phyloP scores from a whole-genome alignment of 352 stramenopile species.

The Globisporangium abappressorium region DNA sequence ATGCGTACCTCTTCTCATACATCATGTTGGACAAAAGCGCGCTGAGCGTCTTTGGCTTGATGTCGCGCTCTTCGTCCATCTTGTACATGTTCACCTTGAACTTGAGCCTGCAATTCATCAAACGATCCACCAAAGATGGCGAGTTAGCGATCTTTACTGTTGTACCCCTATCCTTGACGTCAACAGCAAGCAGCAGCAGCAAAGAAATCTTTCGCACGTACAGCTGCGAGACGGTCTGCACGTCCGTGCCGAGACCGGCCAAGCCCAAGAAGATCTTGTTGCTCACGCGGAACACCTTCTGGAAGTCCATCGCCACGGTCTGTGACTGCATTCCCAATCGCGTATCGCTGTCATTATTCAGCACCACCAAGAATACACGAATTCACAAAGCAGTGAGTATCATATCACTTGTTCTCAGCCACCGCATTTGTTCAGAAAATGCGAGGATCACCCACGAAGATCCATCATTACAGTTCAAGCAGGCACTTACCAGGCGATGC shows the following conservation, averaged over 20 bases:
- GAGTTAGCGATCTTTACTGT: conserved; percentile 1
- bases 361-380: background rate
- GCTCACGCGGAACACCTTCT: conserved; percentile 98
- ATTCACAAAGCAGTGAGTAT: background rate
- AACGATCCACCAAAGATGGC: background rate
- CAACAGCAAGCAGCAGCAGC: background rate
- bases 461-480: background rate
- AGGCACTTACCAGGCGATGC: conserved; percentile 89
- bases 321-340: conserved; percentile 96
- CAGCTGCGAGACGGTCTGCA: conserved; percentile 96
- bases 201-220: conserved; percentile 14
- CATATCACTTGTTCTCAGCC: background rate
- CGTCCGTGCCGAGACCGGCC: conserved; percentile 97
- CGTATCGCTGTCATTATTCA: conserved; percentile 78
- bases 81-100: conserved; percentile 98
- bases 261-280: conserved; percentile 96
- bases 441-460: no score
- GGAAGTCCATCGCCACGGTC: conserved; percentile 97
- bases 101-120: conserved; percentile 52
- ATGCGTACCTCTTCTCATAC: conserved; percentile 91
- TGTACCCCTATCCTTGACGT: background rate
- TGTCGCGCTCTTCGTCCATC: conserved; percentile 97
- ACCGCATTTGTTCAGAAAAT: no score
- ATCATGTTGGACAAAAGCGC: conserved; percentile 95
- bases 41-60: conserved; percentile 97